Evolutionary conservation across 176 grass and related monocot species (phyloP).

Genomic region (Oryza glumipatula): DNA sequence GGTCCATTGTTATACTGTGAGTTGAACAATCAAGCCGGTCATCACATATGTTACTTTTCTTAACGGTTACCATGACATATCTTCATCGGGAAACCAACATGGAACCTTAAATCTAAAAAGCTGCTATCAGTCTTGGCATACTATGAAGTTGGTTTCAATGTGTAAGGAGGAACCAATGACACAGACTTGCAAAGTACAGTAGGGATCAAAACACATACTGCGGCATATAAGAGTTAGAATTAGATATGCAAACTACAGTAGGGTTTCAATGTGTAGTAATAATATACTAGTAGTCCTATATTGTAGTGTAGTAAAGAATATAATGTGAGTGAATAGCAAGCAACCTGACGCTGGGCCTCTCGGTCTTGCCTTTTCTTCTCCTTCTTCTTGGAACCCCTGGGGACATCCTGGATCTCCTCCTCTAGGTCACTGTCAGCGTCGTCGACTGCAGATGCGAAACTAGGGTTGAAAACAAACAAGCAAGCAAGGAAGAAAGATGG

Average conservation of each 20-base stretch:
- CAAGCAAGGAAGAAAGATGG: no score
- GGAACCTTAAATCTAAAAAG: not conserved
- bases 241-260: not conserved
- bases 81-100: not conserved
- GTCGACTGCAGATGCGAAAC: conserved; percentile 5
- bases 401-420: conserved; percentile 56
- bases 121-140: not conserved
- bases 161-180: not conserved
- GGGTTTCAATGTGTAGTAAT: no score
- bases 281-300: no score
- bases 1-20: not conserved
- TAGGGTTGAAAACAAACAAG: conserved; percentile 2
- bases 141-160: not conserved
- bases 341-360: conserved; percentile 68
- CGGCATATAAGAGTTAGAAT: not conserved
- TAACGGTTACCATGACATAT: not conserved
- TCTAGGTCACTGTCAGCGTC: conserved; percentile 62
- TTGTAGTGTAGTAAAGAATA: not conserved
- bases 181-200: not conserved
- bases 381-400: conserved; percentile 76
- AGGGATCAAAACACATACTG: not conserved
- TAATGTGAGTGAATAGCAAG: not conserved
- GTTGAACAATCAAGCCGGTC: conserved; percentile 1
- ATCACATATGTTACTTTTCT: not conserved
- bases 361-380: conserved; percentile 92